Base-by-base conservation (phyloP, 1,284 basidiomycete genomes). In the Farysia itapuensis region DNA sequence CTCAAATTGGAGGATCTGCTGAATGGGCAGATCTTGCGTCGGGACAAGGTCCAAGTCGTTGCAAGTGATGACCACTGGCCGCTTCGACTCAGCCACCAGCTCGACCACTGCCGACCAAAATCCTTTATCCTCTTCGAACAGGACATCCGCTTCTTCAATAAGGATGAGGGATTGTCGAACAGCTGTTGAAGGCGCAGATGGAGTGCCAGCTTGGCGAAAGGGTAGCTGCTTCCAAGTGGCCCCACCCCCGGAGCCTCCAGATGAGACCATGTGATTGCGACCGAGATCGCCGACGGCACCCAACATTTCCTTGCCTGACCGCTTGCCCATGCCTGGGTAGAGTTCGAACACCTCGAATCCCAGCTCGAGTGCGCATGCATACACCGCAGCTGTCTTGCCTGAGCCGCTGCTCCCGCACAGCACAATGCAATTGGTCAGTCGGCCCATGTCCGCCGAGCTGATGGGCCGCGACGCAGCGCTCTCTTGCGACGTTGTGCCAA, bases 301-400 rank as follows among this genome's bases (percentile, higher is more conserved):
- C 42, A 88, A 84, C 46, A 99, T 79, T 56, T 85, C 89, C 25
- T 85, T 81, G 2, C 88, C 89, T 33, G 84, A 88, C 18, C 95
- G 84, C 70, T 84, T 87, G 7, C 71, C 71, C 48, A 93, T 86
- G 4, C 95, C 95, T n/a, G 95, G 88, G 78, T 92, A 90, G 8
- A 98, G 89, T 77, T 99, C 95, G 71, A 98, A 96, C 11, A 98
- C 85, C 39, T 95, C 89, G 87, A 89, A 98, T 4, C 88, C 90
- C 16, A 98, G 82, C 77, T 97, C 59, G 5, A 53, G 18, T 19
- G 74, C 74, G 41, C 70, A 74, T 3, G 74, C 74, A 38, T 74
- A 70, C 20, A 75, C 67, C 13, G 65, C 58, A 0, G 73, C 70
- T 2, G 73, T 72, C 46, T 76, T 76, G 24, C 71, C 66, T 5